Base-by-base conservation (phyloP, 1,284 basidiomycete species). In the Veloboletus limbatus region DNA sequence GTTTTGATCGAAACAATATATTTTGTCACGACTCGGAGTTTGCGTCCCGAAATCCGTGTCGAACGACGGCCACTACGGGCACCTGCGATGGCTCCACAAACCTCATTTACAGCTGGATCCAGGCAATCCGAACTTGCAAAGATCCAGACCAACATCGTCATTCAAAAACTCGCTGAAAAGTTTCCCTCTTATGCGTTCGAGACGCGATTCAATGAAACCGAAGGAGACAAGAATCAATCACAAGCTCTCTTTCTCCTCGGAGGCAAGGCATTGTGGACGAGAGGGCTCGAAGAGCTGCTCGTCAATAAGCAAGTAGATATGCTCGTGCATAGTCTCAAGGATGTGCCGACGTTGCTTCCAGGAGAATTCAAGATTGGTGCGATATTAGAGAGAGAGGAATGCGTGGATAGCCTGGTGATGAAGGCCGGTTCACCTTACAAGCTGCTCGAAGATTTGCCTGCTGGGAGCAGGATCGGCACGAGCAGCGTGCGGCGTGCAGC, bases 251-350 rank as follows among this genome's bases (percentile, higher is more conserved):
- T 88, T 64, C 71, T 87, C 17, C 69, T 90, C n/a, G 88, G 85
- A 18, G 90, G 90, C 13, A 93, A 95, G 67, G 84, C 88, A 1
- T 72, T 98, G 14, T 98, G 95, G 95, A 97, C 95, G 24, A 89
- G 92, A 63, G 95, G 97, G 63, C 82, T 98, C 49, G 95, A 98
- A 66, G 86, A 88, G 17, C 84, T 88, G 20, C 74, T 98, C 43
- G 74, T 79, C 35, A 76, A 82, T 32, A 74, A 78, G 16, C 71
- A 75, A 10, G 89, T 97, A 43, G 97, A 99, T 66, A 85, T 97
- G 73, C 84, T 99, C 57, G 86, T 99, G 17, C 97, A 99, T 70
- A 86, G 81, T 45, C 75, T 93, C 58, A 99, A 99, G 69, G 97
- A 99, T 66, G 82, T 98, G 17, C 96, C 96, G 9, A 99, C 96